Base-by-base conservation (phyloP, 2,329 filamentous ascomycete species). In the Aspergillus pseudoviridinutans region DNA sequence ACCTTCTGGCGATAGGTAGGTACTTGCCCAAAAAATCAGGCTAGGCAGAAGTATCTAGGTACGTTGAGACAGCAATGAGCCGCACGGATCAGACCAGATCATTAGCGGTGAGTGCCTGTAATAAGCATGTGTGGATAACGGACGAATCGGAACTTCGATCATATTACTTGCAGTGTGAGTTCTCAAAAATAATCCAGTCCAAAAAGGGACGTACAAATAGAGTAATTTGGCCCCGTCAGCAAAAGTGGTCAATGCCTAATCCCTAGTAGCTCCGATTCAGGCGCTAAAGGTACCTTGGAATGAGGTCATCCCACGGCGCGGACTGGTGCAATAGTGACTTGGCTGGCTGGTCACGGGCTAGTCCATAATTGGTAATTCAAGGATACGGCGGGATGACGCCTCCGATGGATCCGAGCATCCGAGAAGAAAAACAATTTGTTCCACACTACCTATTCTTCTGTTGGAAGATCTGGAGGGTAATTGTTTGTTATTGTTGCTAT, bases 271-370 rank as follows among this genome's bases (percentile, higher is more conserved):
- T 58, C 54, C 58, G 55, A 56, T 29, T 56, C 38, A 44, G 44
- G 24, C 60, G 56, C 61, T 64, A 64, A 51, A 49, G 22, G 61
- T 62, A 62, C 61, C 56, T 61, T 61, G 53, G 53, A 47, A 64
- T 64, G 61, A 64, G 56, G 60, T 64, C 61, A 64, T 60, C 46
- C 38, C 51, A 57, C 53, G 55, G 60, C 50, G 51, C 55, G 25
- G 17, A 51, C 58, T 55, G 56, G 55, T 12, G n/a, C 55, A 55
- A 47, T 20, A 52, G 55, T 59, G 61, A 63, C 61, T 52, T 58
- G 38, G 53, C 22, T 22, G 29, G 25, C 7, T 55, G 58, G 60
- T 60, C 51, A 5, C 17, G 20, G 9, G 6, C 44, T 47, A 47
- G 44, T 7, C 44, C 44, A 47, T 2, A 4, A 47, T 7, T 47